These are phyloP conservation scores for Podosphaera fusca DNA, from an alignment of 2,329 filamentous ascomycete genomes.

Conservation along the genomic window DNA sequence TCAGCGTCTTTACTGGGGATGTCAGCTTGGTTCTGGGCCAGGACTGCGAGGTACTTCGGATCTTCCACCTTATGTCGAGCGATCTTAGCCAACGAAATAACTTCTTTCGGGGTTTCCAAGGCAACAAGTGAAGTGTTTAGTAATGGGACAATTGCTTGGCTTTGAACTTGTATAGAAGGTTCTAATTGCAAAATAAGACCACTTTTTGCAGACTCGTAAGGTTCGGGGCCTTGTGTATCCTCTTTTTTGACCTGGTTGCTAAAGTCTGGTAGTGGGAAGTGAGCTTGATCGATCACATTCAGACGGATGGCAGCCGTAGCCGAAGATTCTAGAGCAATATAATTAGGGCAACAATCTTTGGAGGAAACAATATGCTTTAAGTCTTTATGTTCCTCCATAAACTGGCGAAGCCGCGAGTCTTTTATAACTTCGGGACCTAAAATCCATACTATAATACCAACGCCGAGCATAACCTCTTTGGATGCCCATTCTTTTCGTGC, in stretches of 20 bases:
- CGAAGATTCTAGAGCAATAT: conserved; percentile 43
- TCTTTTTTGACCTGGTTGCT: conserved; percentile 20
- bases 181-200: conserved; percentile 11
- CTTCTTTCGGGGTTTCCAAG: conserved; percentile 18
- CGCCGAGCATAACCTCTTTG: conserved; percentile 36
- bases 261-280: conserved; percentile 50
- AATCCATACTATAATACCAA: conserved; percentile 59
- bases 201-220: conserved; percentile 9
- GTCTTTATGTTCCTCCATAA: conserved; percentile 38
- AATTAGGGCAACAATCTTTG: conserved; percentile 50
- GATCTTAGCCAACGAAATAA: conserved; percentile 28
- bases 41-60: conserved; percentile 24
- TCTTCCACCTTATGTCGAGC: conserved; percentile 21
- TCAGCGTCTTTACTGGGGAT: conserved; percentile 57
- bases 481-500: conserved; percentile 49
- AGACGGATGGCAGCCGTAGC: conserved; percentile 46
- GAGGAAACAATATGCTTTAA: conserved; percentile 61
- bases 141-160: conserved; percentile 23
- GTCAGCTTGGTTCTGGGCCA: conserved; percentile 31
- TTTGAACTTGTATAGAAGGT: conserved; percentile 17
- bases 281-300: conserved; percentile 45
- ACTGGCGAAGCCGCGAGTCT: conserved; percentile 39
- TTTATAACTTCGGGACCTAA: conserved; percentile 44
- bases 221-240: conserved; percentile 1
- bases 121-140: conserved; percentile 25